These are phyloP conservation scores for Brassica incana DNA, from an alignment of 345 rosid genomes.

Conservation along the genomic window DNA sequence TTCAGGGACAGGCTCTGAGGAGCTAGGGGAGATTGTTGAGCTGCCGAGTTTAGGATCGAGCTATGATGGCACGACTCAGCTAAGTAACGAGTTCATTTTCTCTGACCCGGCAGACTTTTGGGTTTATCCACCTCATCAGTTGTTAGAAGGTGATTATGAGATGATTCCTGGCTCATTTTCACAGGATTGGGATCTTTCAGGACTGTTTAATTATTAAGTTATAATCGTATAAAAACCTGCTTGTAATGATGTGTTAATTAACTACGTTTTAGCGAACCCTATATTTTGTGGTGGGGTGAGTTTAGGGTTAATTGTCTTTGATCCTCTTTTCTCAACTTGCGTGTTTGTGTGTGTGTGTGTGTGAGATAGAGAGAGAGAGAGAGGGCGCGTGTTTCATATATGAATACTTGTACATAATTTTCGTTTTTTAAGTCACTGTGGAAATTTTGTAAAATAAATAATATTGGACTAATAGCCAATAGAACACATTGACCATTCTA, in stretches of 20 bases:
- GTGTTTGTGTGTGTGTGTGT: background rate
- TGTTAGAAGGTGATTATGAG: conserved; percentile 46
- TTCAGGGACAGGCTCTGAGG: conserved; percentile 47
- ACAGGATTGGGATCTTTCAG: conserved; percentile 34
- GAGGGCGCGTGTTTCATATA: background rate
- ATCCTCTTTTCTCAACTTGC: background rate
- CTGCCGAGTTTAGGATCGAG: conserved; percentile 69
- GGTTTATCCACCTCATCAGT: conserved; percentile 48
- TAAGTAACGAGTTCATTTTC: conserved; percentile 52
- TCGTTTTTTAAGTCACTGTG: conserved; percentile 4
- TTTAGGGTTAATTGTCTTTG: conserved; percentile 28
- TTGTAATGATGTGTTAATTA: conserved; percentile 27
- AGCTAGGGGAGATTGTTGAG: conserved; percentile 76
- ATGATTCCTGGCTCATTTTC: conserved; percentile 28
- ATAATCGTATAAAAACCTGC: background rate
- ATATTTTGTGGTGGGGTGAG: conserved; percentile 35
- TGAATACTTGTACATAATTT: conserved; percentile 35
- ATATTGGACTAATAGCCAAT: conserved; percentile 18
- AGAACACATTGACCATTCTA: conserved; percentile 7
- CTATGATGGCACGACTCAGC: conserved; percentile 43
- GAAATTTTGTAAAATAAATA: conserved; percentile 17
- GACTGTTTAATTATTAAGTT: conserved; percentile 30
- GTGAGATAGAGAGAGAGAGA: background rate
- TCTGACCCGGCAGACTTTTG: conserved; percentile 48
- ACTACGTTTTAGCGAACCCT: conserved; percentile 29